A percentile compares a stretch with the other conserved stretches of the same genome.
Conservation (phyloP, 805 yeast genomes). For the Saturnispora ahearnii region DNA sequence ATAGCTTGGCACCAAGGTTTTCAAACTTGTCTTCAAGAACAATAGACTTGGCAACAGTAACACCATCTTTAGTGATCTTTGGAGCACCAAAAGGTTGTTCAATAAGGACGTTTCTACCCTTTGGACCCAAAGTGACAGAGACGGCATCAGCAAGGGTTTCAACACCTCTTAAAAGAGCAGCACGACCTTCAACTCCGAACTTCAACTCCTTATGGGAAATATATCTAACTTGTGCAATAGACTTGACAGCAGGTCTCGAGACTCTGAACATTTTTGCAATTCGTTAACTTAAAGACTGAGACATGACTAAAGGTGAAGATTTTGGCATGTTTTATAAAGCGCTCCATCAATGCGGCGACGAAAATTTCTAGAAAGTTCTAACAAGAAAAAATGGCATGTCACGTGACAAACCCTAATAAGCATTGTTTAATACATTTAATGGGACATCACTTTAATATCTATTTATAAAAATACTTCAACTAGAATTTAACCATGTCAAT, state of each 20-base stretch:
- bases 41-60: slow-evolving; percentile 86
- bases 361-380: slow-evolving; percentile 6
- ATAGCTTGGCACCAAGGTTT: slow-evolving; percentile 89
- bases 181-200: slow-evolving; percentile 96
- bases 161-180: slow-evolving; percentile 88
- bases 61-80: slow-evolving; percentile 98
- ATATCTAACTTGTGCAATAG: slow-evolving; percentile 34
- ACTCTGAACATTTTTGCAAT: slow-evolving; percentile 38
- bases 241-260: slow-evolving; percentile 35
- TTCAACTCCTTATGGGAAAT: slow-evolving; percentile 83
- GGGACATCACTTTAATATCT: no score
- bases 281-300: not conserved
- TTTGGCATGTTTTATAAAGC: not conserved
- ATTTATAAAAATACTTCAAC: no score
- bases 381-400: not conserved
- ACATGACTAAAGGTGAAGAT: not conserved
- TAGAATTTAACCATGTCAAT: no score
- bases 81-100: slow-evolving; percentile 97
- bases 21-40: slow-evolving; percentile 83
- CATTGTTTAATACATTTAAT: no score
- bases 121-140: slow-evolving; percentile 93
- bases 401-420: not conserved
- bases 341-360: not conserved
- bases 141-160: slow-evolving; percentile 94
- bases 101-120: slow-evolving; percentile 93